phyloP scores from a whole-genome alignment of 192 early-diverging fungal genomes.

The Coemansia sp. region DNA sequence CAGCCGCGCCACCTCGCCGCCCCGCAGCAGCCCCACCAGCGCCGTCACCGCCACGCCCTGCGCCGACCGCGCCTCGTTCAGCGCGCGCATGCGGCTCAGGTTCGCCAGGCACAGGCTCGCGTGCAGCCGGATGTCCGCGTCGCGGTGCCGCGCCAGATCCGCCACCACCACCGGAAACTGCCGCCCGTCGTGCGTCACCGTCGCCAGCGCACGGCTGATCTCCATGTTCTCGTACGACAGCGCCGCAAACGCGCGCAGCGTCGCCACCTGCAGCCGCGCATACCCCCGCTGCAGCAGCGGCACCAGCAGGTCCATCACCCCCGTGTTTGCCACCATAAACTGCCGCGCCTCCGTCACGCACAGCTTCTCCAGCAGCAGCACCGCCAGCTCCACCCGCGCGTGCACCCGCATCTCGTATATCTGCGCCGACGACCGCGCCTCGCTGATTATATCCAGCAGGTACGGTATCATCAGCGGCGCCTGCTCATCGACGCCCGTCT shows the following conservation, averaged over 20 bases:
- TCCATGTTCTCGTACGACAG: slow-evolving; percentile 48
- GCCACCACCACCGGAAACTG: slow-evolving; percentile 16
- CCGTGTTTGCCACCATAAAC: slow-evolving; percentile 42
- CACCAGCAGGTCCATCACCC: slow-evolving; percentile 30
- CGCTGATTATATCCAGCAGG: slow-evolving; percentile 29
- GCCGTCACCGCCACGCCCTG: slow-evolving; percentile 37
- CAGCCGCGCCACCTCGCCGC: slow-evolving; percentile 2
- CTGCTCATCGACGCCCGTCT: slow-evolving; percentile 24
- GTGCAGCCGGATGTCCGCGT: slow-evolving; percentile 25
- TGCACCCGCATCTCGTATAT: slow-evolving; percentile 27
- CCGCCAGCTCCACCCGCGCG: slow-evolving; percentile 40
- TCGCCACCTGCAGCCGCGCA: slow-evolving; percentile 32
- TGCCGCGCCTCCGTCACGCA: slow-evolving; percentile 43
- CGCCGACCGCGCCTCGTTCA: slow-evolving; percentile 9
- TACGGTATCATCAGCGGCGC: slow-evolving; percentile 19
- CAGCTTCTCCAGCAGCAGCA: slow-evolving; percentile 38
- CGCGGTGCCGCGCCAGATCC: slow-evolving; percentile 26
- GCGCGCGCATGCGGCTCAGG: slow-evolving; percentile 40
- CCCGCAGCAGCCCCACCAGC: slow-evolving; percentile 26
- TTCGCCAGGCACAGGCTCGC: slow-evolving; percentile 39
- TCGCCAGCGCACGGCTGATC: slow-evolving; percentile 25
- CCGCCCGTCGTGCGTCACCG: slow-evolving; percentile 7
- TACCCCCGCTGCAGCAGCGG: slow-evolving; percentile 24
- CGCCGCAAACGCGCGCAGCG: slow-evolving; percentile 34
- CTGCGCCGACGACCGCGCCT: slow-evolving; percentile 6